phyloP scores from a whole-genome alignment of 495 filamentous ascomycete species.

The Saxophila tyrrhenica region DNA sequence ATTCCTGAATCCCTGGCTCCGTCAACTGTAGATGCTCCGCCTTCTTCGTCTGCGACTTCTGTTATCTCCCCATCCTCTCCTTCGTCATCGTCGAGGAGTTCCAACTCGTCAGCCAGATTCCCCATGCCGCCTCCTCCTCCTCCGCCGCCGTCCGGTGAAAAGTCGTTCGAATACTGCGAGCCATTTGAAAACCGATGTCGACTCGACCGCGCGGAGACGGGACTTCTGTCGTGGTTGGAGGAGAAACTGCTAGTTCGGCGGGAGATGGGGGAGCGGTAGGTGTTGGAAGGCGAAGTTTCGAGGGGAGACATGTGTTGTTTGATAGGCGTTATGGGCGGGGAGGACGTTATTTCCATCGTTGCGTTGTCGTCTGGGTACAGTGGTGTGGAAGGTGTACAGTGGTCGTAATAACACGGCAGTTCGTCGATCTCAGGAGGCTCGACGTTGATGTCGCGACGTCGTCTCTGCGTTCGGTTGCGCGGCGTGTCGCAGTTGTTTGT shows the following conservation, averaged over 20 bases:
- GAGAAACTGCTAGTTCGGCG: constrained; percentile 19
- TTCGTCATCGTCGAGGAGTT: constrained; percentile 15
- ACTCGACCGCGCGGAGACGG: constrained; percentile 1
- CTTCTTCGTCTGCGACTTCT: background rate
- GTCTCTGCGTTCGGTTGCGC: too few species aligned
- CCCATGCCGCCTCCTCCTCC: constrained; percentile 12
- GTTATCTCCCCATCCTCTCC: constrained; percentile 1
- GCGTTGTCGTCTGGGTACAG: too few species aligned
- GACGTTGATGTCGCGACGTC: too few species aligned
- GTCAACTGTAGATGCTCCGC: background rate
- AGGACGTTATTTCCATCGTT: constrained; percentile 6
- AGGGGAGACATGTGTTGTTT: constrained; percentile 14
- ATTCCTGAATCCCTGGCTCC: constrained; percentile 16
- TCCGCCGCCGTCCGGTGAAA: constrained; percentile 6
- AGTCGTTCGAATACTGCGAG: constrained; percentile 14
- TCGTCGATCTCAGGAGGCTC: too few species aligned
- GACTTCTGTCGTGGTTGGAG: constrained; percentile 16
- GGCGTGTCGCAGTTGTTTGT: too few species aligned
- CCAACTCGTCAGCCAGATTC: constrained; percentile 22
- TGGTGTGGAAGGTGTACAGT: too few species aligned
- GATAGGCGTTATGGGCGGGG: constrained; percentile 17
- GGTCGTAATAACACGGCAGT: too few species aligned
- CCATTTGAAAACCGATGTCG: constrained; percentile 15
- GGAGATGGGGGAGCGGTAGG: constrained; percentile 5
- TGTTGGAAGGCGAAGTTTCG: constrained; percentile 16